Evolutionary conservation across 305 asterid species (phyloP).

Genomic region (Euphrasia arctica): DNA sequence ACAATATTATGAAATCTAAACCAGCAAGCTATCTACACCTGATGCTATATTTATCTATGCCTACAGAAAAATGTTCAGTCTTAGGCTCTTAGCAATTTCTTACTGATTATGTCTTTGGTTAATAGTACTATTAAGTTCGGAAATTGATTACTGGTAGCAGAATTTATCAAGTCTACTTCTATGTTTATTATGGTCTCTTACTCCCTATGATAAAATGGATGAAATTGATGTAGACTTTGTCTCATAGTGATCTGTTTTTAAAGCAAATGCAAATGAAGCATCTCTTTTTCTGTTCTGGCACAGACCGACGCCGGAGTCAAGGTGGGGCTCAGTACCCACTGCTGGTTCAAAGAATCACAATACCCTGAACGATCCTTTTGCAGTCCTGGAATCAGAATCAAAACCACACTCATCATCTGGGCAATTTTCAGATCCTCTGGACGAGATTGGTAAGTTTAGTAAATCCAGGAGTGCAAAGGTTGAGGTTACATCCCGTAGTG

Average conservation of each 20-base stretch:
- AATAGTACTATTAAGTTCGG: not conserved
- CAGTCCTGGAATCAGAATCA: constrained; percentile 55
- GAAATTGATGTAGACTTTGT: not conserved
- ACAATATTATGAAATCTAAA: not conserved
- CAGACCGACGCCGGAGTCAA: constrained; percentile 71
- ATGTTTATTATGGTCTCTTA: constrained; percentile 7
- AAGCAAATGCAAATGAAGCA: constrained; percentile 21
- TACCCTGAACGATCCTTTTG: constrained; percentile 69
- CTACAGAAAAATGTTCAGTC: not conserved
- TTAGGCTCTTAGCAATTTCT: not conserved
- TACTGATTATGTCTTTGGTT: not conserved
- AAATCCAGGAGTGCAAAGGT: constrained; percentile 53
- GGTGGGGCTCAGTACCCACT: constrained; percentile 55
- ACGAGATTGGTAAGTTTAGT: constrained; percentile 54
- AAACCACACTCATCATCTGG: constrained; percentile 45
- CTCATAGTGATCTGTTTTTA: constrained; percentile 1
- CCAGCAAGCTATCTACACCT: not conserved
- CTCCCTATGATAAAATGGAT: too few relatives aligned
- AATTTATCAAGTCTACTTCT: not conserved
- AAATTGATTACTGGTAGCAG: constrained; percentile 13
- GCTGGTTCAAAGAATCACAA: constrained; percentile 45
- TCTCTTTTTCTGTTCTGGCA: constrained; percentile 26
- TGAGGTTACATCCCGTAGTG: constrained; percentile 50
- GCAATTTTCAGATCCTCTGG: constrained; percentile 58
- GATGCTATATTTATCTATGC: not conserved